Evolutionary conservation across 768 basidiomycete genomes (phyloP), one percentile per base, ranked within the genome.

Genomic region (Cubamyces sp.): DNA sequence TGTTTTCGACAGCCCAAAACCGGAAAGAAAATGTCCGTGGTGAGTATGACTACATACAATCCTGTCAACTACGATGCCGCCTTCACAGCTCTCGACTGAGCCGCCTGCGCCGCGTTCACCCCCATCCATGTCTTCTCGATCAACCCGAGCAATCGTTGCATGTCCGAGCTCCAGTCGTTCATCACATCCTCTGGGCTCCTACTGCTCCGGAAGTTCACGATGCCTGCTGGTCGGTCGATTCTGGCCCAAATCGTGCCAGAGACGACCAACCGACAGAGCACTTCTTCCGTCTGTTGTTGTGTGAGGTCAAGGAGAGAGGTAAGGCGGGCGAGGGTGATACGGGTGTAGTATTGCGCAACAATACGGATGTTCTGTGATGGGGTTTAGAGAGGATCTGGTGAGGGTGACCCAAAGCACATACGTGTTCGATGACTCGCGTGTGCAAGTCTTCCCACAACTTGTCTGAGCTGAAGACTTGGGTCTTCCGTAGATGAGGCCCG

Each of bases 111-210:
- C 37, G 92, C 92, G 66, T 94, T 94, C 84, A 94, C 88, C 40
- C 90, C 90, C 92, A 94, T 94, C 92, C 96, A 97, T n/a, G 94
- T 94, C 84, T 98, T 98, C 79, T 99, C 97, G 15, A 95, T 92
- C 43, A 97, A 76, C 18, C 90, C 85, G 62, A 99, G 81, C 70
- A 99, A 77, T 77, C 91, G 94, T 70, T 90, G 91, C 84, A 99
- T 94, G 71, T 98, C 96, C 21, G 88, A 91, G 75, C 94, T 96
- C 96, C 97, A 99, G 64, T 94, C 93, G 71, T 98, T 98, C 88
- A 99, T 90, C 5, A 94, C 89, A 69, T 97, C 94, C 71, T 98
- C 96, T 1, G 92, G 85, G 57, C 82, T 87, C 66, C 87, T 86
- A 75, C 90, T 91, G 68, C 82, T 85, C 68, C 87, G 85, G 82